Evolutionary conservation across 768 basidiomycete species (phyloP), one percentile per base, ranked within the genome.

Genomic region (Pulveroboletus sp.): DNA sequence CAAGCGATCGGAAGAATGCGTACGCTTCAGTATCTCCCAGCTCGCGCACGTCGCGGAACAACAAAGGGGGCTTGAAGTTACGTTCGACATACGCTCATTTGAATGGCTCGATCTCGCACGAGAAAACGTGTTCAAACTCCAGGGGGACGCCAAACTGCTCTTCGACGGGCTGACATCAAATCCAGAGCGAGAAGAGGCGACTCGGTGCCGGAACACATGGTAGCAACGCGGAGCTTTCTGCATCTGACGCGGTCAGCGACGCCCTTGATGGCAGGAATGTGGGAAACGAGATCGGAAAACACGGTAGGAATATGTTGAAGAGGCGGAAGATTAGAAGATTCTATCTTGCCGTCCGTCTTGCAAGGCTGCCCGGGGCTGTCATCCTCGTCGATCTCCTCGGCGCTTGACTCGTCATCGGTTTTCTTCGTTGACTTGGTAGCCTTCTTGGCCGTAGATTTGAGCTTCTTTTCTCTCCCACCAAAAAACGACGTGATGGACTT

Each of bases 171-270:
- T 85, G 81, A 48, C 84, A 96, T 90, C 52, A 94, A 71, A 26
- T 89, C 85, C 39, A 97, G 75, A 13, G 94, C 94, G 30, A 96
- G 82, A 20, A 97, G 78, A 43, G 94, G 94, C 2, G 91, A 92
- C 63, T 97, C 94, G 6, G 94, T 97, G 22, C 94, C 94, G 35
- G 93, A 95, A 69, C 88, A 96, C 94, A 97, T 97, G 12, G 94
- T 97, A 5, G 93, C 94, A 51, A 97, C 81, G 67, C 93, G 87
- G 64, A 97, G 73, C 60, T 88, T 92, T 50, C 93, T 80, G 2
- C 93, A 92, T 50, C 76, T 68, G 41, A 90, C 70, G 38, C 75
- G 83, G 57, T 83, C 74, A 16, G 79, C 84, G 35, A 90, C 82
- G 2, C 72, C 71, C 60, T 81, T 79, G 54, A 91, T 81, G 46